These are phyloP conservation scores for Vanilla planifolia DNA, from an alignment of 106 monocot genomes.

Conservation along the genomic window DNA sequence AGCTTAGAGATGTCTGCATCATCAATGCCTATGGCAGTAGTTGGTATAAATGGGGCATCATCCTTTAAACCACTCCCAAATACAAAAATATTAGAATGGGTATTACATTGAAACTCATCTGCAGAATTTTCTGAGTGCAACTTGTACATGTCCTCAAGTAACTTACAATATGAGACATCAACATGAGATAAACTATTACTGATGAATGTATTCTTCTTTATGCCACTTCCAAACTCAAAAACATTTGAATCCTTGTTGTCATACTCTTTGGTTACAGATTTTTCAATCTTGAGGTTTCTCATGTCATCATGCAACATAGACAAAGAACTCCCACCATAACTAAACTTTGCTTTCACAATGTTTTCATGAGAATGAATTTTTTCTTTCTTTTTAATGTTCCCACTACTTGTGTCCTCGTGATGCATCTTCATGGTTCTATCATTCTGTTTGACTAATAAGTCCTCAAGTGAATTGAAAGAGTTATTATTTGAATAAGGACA, in stretches of 20 bases:
- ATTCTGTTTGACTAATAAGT: constrained; percentile 17
- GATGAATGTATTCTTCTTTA: not conserved
- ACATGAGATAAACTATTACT: not conserved
- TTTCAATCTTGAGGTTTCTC: not conserved
- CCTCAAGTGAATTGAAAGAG: constrained; percentile 1
- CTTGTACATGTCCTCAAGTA: constrained; percentile 12
- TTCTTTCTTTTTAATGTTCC: too few species aligned
- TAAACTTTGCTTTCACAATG: too few species aligned
- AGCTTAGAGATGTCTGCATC: constrained; percentile 14
- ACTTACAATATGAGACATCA: constrained; percentile 2
- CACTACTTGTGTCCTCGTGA: constrained; percentile 3
- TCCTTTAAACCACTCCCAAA: constrained; percentile 8
- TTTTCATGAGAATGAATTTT: too few species aligned
- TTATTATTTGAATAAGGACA: not conserved
- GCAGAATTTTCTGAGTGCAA: not conserved
- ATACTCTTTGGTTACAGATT: not conserved
- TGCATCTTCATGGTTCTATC: constrained; percentile 37
- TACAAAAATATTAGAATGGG: not conserved
- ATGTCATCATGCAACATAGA: not conserved
- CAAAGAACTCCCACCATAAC: too few species aligned
- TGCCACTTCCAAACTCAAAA: constrained; percentile 15
- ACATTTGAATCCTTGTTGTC: not conserved
- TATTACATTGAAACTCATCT: not conserved
- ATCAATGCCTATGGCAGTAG: not conserved
- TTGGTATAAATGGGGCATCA: constrained; percentile 1